phyloP scores from a whole-genome alignment of 345 rosid genomes.

The Firmiana major region DNA sequence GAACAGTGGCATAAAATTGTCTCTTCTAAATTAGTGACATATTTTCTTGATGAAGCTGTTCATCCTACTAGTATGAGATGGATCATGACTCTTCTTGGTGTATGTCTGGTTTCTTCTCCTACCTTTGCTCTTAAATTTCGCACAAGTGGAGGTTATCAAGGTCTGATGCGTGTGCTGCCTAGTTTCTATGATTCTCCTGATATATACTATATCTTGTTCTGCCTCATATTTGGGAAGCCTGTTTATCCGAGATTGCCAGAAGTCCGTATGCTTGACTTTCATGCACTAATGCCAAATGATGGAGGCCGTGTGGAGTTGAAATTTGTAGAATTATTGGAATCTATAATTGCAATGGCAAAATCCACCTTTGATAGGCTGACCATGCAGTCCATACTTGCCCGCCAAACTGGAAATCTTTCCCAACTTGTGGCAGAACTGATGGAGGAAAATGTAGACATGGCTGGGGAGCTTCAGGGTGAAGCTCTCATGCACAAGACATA shows the following conservation, averaged over 20 bases:
- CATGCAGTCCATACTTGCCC: conserved; percentile 84
- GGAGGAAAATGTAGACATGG: conserved; percentile 84
- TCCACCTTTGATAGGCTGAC: conserved; percentile 90
- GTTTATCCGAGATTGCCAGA: conserved; percentile 98
- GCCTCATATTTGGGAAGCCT: conserved; percentile 89
- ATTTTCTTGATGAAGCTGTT: conserved; percentile 98
- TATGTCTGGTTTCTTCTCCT: conserved; percentile 85
- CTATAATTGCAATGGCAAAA: conserved; percentile 90
- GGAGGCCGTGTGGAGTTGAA: conserved; percentile 76
- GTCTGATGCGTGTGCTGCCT: conserved; percentile 79
- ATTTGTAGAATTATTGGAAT: conserved; percentile 89
- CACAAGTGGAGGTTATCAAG: conserved; percentile 92
- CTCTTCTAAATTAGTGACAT: conserved; percentile 91
- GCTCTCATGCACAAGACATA: conserved; percentile 99
- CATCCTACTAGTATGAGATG: conserved; percentile 99
- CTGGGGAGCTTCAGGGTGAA: conserved; percentile 99
- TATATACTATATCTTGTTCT: conserved; percentile 92
- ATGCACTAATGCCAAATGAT: conserved; percentile 90
- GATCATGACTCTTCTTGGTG: conserved; percentile 99
- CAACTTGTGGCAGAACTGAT: conserved; percentile 93
- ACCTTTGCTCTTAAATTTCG: conserved; percentile 94
- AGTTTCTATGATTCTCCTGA: conserved; percentile 99
- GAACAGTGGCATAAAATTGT: conserved; percentile 99
- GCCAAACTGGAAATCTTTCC: conserved; percentile 86
- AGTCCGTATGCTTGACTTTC: conserved; percentile 99